phyloP scores from a whole-genome alignment of 768 basidiomycete genomes.

The Boletus rubescentipes region DNA sequence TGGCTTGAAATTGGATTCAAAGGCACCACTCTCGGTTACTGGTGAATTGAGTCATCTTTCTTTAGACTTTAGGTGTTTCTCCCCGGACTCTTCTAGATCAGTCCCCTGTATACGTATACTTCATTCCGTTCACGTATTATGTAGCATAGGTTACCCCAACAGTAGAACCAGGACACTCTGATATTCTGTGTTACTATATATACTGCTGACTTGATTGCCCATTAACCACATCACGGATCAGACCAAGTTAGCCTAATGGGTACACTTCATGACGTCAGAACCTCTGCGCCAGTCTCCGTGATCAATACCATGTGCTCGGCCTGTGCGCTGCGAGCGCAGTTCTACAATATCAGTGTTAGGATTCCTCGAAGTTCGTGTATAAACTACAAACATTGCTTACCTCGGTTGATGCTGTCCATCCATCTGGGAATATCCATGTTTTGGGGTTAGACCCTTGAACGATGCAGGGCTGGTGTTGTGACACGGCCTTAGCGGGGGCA shows the following conservation, averaged over 20 bases:
- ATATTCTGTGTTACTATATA: not conserved
- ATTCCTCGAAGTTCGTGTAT: not conserved
- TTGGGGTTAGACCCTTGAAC: slow-evolving; percentile 70
- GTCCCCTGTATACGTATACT: not conserved
- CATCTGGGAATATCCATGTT: slow-evolving; percentile 84
- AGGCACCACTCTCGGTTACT: slow-evolving; percentile 14
- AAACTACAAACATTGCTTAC: slow-evolving; percentile 37
- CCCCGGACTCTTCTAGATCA: not conserved
- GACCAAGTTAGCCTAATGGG: not conserved
- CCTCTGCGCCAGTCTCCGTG: slow-evolving; percentile 73
- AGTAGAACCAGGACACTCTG: not conserved
- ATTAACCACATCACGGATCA: not conserved
- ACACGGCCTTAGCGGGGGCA: not conserved
- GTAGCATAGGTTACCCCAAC: slow-evolving; percentile 16
- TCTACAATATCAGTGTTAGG: slow-evolving; percentile 40
- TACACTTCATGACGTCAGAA: slow-evolving; percentile 54
- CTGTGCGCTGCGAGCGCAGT: slow-evolving; percentile 80
- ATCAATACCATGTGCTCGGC: slow-evolving; percentile 89
- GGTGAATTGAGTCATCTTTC: slow-evolving; percentile 7
- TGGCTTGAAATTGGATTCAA: slow-evolving; percentile 23
- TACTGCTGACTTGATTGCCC: not conserved
- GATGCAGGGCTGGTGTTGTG: slow-evolving; percentile 56
- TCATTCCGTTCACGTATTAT: not conserved
- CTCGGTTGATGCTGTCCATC: slow-evolving; percentile 91
- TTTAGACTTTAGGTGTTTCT: not conserved